These are phyloP conservation scores for Melocanna baccifera DNA, from an alignment of 176 grass and related monocot genomes.

Conservation along the genomic window DNA sequence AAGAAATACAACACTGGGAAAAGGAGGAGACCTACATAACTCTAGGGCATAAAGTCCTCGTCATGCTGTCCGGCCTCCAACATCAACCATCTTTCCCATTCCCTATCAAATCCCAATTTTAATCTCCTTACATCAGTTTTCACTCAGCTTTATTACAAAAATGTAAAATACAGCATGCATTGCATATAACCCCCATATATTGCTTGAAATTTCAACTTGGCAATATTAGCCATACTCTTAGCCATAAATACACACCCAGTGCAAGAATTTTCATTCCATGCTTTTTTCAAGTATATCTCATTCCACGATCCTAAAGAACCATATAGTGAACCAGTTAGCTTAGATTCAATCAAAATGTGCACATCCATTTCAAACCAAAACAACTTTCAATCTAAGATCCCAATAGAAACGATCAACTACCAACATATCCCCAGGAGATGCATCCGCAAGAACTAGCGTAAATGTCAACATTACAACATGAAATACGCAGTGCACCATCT, in stretches of 20 bases:
- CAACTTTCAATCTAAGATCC: background rate
- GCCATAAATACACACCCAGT: background rate
- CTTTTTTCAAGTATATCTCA: background rate
- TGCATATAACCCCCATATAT: background rate
- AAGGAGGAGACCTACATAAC: constrained; percentile 73
- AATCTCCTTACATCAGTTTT: constrained; percentile 38
- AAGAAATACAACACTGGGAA: constrained; percentile 14
- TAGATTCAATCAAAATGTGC: background rate
- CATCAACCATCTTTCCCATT: constrained; percentile 96
- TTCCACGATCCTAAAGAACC: background rate
- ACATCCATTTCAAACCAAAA: background rate
- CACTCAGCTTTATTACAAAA: background rate
- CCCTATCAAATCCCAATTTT: constrained; percentile 93
- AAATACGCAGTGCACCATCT: background rate
- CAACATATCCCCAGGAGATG: background rate
- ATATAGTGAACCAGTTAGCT: background rate
- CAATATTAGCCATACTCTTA: background rate
- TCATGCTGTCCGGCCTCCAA: constrained; percentile 55
- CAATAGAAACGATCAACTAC: background rate
- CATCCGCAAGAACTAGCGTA: background rate
- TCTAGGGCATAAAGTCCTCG: constrained; percentile 52
- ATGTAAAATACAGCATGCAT: background rate
- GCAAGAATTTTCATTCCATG: background rate
- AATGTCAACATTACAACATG: background rate
- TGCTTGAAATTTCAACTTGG: background rate